Conservation (phyloP, 257 asterid species). For the Echites panduratus region DNA sequence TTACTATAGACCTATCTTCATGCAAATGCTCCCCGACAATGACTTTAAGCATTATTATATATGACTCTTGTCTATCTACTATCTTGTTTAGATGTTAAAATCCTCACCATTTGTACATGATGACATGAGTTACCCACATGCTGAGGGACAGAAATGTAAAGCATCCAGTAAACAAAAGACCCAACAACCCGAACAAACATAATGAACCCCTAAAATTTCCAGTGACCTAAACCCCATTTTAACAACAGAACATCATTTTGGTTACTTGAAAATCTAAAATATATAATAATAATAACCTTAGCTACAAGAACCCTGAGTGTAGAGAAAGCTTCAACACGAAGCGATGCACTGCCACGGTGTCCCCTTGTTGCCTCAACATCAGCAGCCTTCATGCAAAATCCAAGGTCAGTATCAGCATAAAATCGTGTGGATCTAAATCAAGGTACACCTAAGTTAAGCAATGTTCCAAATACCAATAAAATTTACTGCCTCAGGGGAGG, state of each 20-base stretch:
- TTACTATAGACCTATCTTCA: background rate
- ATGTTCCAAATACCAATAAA: background rate
- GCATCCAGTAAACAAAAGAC: background rate
- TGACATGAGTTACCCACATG: no score
- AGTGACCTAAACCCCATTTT: background rate
- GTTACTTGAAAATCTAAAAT: background rate
- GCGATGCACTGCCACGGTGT: slow-evolving; percentile 77
- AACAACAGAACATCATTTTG: background rate
- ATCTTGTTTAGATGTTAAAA: background rate
- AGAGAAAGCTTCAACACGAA: slow-evolving; percentile 75
- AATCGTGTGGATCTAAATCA: slow-evolving; percentile 6
- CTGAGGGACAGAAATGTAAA: background rate
- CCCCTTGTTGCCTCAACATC: slow-evolving; percentile 82
- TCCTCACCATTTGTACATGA: background rate
- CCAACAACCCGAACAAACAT: background rate
- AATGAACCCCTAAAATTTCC: background rate
- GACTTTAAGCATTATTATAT: background rate
- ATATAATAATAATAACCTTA: slow-evolving; percentile 41
- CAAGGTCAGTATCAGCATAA: slow-evolving; percentile 27
- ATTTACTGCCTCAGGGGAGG: slow-evolving; percentile 8
- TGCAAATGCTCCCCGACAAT: background rate
- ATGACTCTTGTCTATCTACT: background rate
- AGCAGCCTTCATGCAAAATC: slow-evolving; percentile 69
- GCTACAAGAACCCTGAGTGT: slow-evolving; percentile 81
- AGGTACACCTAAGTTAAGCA: background rate